phyloP scores from a whole-genome alignment of 805 yeast species.

The Wickerhamomyces pijperi region DNA sequence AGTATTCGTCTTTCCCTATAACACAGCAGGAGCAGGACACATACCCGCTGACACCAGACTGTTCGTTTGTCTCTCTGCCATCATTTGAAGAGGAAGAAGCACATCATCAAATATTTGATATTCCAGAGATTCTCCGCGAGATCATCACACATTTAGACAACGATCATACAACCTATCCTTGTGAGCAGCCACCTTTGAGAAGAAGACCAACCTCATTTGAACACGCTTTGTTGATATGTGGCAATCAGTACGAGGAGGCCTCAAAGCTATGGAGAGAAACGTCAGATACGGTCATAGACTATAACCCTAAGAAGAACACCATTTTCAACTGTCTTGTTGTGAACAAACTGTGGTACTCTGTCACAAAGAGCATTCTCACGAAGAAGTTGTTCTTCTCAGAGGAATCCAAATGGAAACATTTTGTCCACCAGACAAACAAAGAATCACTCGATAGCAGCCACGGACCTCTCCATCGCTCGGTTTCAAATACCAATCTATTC shows the following conservation, averaged over 20 bases:
- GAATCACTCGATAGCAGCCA: no score
- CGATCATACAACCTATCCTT: constrained; percentile 43
- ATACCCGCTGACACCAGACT: neutral
- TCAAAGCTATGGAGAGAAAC: constrained; percentile 30
- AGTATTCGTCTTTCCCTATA: constrained; percentile 4
- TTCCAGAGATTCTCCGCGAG: constrained; percentile 64
- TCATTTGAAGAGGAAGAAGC: no score
- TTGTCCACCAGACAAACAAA: constrained; percentile 10
- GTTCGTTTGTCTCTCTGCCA: neutral
- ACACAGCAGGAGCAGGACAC: neutral
- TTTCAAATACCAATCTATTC: constrained; percentile 31
- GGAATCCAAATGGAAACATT: constrained; percentile 33
- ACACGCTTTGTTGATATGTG: constrained; percentile 53
- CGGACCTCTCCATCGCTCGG: constrained; percentile 5
- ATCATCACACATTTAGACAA: constrained; percentile 52
- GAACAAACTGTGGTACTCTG: constrained; percentile 51
- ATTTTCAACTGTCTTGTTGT: constrained; percentile 58
- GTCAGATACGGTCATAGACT: no score
- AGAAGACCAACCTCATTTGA: constrained; percentile 58
- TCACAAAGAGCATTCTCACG: constrained; percentile 44
- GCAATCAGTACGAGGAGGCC: constrained; percentile 42
- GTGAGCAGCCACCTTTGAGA: constrained; percentile 46
- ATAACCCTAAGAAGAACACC: constrained; percentile 20
- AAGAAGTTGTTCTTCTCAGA: constrained; percentile 44
- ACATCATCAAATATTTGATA: constrained; percentile 37